Conservation (phyloP, 148 eudicot species). For the Selenicereus undatus region DNA sequence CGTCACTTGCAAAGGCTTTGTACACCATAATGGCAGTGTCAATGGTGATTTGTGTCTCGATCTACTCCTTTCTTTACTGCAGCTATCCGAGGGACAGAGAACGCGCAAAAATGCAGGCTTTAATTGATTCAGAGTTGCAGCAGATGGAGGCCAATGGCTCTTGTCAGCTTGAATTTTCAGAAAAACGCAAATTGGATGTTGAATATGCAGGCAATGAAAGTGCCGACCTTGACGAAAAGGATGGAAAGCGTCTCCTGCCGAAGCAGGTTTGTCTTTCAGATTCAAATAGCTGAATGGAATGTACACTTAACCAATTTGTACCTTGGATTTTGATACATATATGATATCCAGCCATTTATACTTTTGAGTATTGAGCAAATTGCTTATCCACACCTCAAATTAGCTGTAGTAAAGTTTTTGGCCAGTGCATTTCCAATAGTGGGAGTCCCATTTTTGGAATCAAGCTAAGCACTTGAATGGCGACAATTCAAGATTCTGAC, state of each 20-base stretch:
- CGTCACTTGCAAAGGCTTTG: constrained; percentile 80
- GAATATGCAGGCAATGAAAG: background rate
- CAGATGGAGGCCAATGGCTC: constrained; percentile 26
- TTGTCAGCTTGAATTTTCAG: constrained; percentile 8
- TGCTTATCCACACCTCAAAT: too few relatives aligned
- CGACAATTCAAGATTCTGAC: too few relatives aligned
- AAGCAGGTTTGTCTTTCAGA: constrained; percentile 12
- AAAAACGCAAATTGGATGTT: constrained; percentile 21
- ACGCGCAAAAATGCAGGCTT: constrained; percentile 60
- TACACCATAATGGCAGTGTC: constrained; percentile 66
- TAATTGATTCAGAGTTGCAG: constrained; percentile 59
- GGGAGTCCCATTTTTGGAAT: too few relatives aligned
- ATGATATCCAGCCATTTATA: background rate
- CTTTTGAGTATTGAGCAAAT: background rate
- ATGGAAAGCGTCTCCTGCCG: constrained; percentile 13
- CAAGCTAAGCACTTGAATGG: too few relatives aligned
- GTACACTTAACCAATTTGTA: background rate
- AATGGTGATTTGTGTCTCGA: constrained; percentile 51
- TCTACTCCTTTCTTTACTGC: constrained; percentile 77
- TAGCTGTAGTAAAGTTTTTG: too few relatives aligned
- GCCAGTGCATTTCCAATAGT: too few relatives aligned
- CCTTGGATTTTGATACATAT: background rate
- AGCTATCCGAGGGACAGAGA: constrained; percentile 88
- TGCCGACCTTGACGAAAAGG: constrained; percentile 23
- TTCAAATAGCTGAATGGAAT: constrained; percentile 1